Percentiles rank a stretch among this genome's conserved stretches.
These are phyloP conservation scores for Xylaria sp. DNA, from an alignment of 2,329 filamentous ascomycete species.

Conservation along the genomic window DNA sequence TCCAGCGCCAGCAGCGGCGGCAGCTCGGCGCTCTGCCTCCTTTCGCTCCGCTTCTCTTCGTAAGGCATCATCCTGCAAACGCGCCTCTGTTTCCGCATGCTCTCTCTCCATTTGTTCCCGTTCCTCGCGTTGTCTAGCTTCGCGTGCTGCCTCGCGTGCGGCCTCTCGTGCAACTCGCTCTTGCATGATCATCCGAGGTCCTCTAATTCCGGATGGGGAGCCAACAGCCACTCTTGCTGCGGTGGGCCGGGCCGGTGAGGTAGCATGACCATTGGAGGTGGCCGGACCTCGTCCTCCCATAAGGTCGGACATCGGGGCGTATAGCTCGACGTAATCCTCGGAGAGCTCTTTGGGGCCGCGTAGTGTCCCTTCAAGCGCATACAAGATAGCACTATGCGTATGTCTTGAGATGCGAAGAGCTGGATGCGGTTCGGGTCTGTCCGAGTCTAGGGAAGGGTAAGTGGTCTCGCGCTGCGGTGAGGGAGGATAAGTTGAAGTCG, in stretches of 20 bases:
- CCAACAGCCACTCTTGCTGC: constrained; percentile 55
- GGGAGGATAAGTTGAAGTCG: constrained; percentile 39
- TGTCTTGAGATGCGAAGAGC: constrained; percentile 73
- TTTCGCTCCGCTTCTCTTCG: constrained; percentile 56
- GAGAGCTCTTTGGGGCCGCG: constrained; percentile 83
- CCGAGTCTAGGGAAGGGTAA: constrained; percentile 36
- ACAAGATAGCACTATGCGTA: constrained; percentile 89
- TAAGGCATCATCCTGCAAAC: constrained; percentile 57
- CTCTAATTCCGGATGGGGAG: constrained; percentile 70
- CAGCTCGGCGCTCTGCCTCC: constrained; percentile 64
- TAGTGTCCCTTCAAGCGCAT: constrained; percentile 87
- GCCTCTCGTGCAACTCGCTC: constrained; percentile 79
- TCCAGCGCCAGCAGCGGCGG: constrained; percentile 47
- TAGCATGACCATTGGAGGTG: constrained; percentile 58
- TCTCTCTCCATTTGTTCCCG: constrained; percentile 56
- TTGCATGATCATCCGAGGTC: constrained; percentile 90
- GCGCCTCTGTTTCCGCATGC: constrained; percentile 60
- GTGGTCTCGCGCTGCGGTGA: constrained; percentile 32
- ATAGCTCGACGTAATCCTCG: constrained; percentile 81
- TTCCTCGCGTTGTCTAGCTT: constrained; percentile 68
- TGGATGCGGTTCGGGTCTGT: constrained; percentile 47
- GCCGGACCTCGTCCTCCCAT: constrained; percentile 57
- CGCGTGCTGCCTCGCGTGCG: constrained; percentile 60
- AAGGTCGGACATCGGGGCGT: constrained; percentile 89
- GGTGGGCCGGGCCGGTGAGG: constrained; percentile 48